Conservation (phyloP, 2,329 filamentous ascomycete species). For the Chaetomiaceae sp. region DNA sequence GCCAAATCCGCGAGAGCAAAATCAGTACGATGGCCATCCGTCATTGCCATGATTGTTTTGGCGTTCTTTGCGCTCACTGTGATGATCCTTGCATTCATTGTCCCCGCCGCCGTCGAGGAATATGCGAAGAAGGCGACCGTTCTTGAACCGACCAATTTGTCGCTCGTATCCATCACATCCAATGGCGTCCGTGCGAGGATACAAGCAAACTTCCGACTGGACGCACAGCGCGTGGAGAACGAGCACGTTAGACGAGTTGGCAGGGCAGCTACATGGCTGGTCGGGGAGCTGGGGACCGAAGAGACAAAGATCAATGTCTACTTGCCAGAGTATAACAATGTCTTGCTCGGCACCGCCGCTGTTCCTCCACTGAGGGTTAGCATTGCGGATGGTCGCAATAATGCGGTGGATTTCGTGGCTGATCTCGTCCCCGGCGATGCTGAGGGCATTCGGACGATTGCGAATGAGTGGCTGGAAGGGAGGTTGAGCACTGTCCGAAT, state of each 20-base stretch:
- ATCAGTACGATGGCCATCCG: constrained; percentile 67
- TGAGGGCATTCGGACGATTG: constrained; percentile 71
- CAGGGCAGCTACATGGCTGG: constrained; percentile 73
- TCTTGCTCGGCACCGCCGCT: constrained; percentile 70
- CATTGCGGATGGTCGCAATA: constrained; percentile 73
- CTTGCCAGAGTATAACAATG: constrained; percentile 75
- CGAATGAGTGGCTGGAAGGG: constrained; percentile 84
- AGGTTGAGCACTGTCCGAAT: constrained; percentile 67
- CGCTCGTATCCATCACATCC: constrained; percentile 77
- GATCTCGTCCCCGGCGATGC: constrained; percentile 72
- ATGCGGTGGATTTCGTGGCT: constrained; percentile 71
- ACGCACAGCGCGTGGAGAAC: constrained; percentile 70
- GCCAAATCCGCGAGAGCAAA: constrained; percentile 32
- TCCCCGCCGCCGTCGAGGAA: constrained; percentile 73
- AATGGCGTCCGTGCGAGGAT: constrained; percentile 75
- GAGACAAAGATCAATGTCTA: constrained; percentile 70
- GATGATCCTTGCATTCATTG: constrained; percentile 73
- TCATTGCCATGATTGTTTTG: constrained; percentile 67
- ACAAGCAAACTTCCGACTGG: constrained; percentile 75
- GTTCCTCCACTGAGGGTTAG: constrained; percentile 72
- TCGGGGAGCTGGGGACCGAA: constrained; percentile 68
- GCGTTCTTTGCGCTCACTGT: constrained; percentile 61
- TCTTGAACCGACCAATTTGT: constrained; percentile 76
- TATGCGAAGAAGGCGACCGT: constrained; percentile 82
- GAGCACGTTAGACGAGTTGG: constrained; percentile 71